A percentile compares a stretch with the other conserved stretches of the same genome.
These are phyloP conservation scores for Aureococcus anophagefferens DNA, from an alignment of 108 stramenopile genomes.

Conservation along the genomic window DNA sequence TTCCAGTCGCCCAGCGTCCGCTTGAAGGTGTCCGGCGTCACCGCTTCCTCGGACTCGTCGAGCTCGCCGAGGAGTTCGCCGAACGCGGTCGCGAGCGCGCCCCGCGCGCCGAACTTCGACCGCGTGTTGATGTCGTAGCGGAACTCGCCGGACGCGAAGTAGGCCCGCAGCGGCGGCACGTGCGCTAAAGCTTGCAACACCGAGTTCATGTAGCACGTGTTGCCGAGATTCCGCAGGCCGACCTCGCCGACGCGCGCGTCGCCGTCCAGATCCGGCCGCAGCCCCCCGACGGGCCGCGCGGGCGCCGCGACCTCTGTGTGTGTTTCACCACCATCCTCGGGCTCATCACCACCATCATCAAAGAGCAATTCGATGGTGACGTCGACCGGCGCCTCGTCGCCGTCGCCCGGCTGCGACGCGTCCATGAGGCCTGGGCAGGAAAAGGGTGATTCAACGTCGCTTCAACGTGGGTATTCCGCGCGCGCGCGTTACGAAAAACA, in stretches of 20 bases:
- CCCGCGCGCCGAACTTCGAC: slow-evolving; percentile 28
- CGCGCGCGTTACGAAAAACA: too few relatives aligned
- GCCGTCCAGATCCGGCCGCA: too few relatives aligned
- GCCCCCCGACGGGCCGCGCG: too few relatives aligned
- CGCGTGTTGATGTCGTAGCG: slow-evolving; percentile 29
- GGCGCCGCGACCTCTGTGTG: too few relatives aligned
- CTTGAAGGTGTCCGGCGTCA: slow-evolving; percentile 35
- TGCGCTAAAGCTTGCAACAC: slow-evolving; percentile 39
- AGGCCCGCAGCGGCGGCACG: slow-evolving; percentile 36
- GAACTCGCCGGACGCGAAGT: slow-evolving; percentile 25
- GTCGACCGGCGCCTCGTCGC: too few relatives aligned
- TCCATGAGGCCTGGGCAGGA: too few relatives aligned
- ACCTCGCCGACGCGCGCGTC: slow-evolving; percentile 18
- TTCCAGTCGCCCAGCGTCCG: slow-evolving; percentile 22
- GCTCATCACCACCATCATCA: too few relatives aligned
- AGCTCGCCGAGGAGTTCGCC: slow-evolving; percentile 25
- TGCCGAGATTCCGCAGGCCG: slow-evolving; percentile 49
- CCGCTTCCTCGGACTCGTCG: slow-evolving; percentile 13
- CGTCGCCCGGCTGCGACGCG: too few relatives aligned
- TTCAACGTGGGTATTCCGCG: too few relatives aligned
- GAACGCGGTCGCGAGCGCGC: slow-evolving; percentile 39
- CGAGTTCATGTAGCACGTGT: slow-evolving; percentile 54
- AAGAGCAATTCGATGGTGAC: too few relatives aligned
- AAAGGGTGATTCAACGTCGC: too few relatives aligned
- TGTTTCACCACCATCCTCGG: too few relatives aligned